phyloP scores from a whole-genome alignment of 345 rosid species.

The Gossypium herbaceum region DNA sequence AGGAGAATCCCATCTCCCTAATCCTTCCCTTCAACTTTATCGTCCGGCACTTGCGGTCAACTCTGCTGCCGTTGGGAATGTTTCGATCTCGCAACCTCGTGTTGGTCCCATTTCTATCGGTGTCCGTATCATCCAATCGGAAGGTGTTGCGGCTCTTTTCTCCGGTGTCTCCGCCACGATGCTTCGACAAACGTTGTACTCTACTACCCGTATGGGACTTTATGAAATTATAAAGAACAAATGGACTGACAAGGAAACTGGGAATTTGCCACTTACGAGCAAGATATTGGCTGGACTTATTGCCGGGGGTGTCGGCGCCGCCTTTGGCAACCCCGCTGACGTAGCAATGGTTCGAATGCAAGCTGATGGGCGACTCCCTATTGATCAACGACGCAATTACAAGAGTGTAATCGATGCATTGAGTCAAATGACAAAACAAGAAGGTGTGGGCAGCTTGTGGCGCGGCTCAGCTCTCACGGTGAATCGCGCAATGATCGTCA shows the following conservation, averaged over 20 bases:
- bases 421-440: constrained; percentile 51
- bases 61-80: constrained; percentile 33
- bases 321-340: constrained; percentile 83
- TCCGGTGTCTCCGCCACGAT: constrained; percentile 86
- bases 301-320: constrained; percentile 76
- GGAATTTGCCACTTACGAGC: constrained; percentile 44
- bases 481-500: constrained; percentile 87
- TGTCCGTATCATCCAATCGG: constrained; percentile 51
- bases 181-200: constrained; percentile 83
- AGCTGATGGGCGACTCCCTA: constrained; percentile 74
- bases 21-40: constrained; percentile 28
- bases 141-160: constrained; percentile 68
- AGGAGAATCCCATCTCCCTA: constrained; percentile 45
- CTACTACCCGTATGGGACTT: constrained; percentile 92
- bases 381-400: constrained; percentile 67
- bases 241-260: constrained; percentile 57
- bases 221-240: constrained; percentile 72
- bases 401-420: constrained; percentile 64
- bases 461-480: constrained; percentile 78
- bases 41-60: constrained; percentile 52
- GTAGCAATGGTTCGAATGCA: constrained; percentile 94
- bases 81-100: constrained; percentile 41
- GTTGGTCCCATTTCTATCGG: constrained; percentile 61
- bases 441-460: constrained; percentile 71
- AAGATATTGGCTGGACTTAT: constrained; percentile 71